Conservation (phyloP, 2,329 filamentous ascomycete species). For the Neonectria faginata region DNA sequence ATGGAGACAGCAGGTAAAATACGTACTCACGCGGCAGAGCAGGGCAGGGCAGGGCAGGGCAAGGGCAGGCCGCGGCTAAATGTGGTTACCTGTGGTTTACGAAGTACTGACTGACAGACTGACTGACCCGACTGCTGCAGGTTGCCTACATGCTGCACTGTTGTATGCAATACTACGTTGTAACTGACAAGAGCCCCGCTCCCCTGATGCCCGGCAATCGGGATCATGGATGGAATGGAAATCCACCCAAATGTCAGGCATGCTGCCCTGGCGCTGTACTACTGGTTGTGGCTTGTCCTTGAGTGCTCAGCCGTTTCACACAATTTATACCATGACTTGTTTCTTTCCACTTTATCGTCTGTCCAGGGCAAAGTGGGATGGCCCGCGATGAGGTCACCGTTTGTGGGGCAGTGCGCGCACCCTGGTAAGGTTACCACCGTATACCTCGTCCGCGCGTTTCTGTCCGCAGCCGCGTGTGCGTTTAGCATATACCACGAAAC, state of each 20-base stretch:
- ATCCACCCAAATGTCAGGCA: neutral
- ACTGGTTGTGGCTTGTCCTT: neutral
- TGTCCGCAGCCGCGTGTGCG: neutral
- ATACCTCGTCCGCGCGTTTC: neutral
- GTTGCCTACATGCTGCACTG: no score
- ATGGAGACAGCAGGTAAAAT: neutral
- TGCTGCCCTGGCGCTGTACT: neutral
- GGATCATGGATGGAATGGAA: no score
- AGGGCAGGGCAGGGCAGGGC: no score
- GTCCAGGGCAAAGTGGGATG: neutral
- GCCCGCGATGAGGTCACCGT: constrained; percentile 2
- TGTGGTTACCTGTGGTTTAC: constrained; percentile 28
- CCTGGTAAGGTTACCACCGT: no score
- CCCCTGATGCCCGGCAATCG: neutral
- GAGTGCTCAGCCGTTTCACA: neutral
- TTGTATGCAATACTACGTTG: no score
- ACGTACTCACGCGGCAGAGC: no score
- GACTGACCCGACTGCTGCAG: neutral
- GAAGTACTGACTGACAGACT: no score
- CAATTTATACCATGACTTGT: neutral
- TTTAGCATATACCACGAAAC: neutral
- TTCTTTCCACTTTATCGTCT: neutral
- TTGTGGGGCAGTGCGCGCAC: neutral
- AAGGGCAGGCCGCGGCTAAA: constrained; percentile 22
- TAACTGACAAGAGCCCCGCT: neutral